Conservation (phyloP, 768 basidiomycete genomes). For the Mycena capillaripes region DNA sequence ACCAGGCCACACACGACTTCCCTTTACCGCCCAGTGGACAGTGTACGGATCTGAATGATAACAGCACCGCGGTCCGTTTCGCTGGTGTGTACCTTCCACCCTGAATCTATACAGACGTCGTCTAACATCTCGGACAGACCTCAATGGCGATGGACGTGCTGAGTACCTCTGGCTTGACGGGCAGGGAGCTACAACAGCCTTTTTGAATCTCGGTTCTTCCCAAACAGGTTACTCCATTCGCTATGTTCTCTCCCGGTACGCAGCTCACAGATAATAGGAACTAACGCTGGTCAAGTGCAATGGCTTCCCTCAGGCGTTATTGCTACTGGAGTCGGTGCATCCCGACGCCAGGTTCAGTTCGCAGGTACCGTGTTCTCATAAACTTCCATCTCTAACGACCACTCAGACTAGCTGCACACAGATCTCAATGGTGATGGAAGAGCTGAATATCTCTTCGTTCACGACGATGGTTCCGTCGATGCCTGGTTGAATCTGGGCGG, state of each 20-base stretch:
- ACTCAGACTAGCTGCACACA: background rate
- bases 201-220: too few species aligned
- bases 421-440: constrained; percentile 15
- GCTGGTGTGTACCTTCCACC: constrained; percentile 5
- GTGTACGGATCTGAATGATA: background rate
- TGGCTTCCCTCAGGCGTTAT: constrained; percentile 15
- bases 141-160: constrained; percentile 21
- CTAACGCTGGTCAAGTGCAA: constrained; percentile 1
- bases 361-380: background rate
- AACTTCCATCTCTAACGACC: background rate
- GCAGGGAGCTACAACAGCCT: too few species aligned
- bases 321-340: background rate
- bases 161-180: too few species aligned
- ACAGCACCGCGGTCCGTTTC: constrained; percentile 6
- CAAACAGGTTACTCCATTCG: background rate
- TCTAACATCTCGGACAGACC: background rate
- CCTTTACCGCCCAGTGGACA: background rate
- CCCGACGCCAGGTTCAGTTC: constrained; percentile 15
- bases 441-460: constrained; percentile 15
- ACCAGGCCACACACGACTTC: background rate
- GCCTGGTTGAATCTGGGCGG: constrained; percentile 16
- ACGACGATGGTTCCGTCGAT: too few species aligned
- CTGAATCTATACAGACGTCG: background rate
- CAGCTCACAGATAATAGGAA: constrained; percentile 3
- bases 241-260: background rate